Conservation (phyloP, 495 filamentous ascomycete species). For the Hypoxylon subgilvum region DNA sequence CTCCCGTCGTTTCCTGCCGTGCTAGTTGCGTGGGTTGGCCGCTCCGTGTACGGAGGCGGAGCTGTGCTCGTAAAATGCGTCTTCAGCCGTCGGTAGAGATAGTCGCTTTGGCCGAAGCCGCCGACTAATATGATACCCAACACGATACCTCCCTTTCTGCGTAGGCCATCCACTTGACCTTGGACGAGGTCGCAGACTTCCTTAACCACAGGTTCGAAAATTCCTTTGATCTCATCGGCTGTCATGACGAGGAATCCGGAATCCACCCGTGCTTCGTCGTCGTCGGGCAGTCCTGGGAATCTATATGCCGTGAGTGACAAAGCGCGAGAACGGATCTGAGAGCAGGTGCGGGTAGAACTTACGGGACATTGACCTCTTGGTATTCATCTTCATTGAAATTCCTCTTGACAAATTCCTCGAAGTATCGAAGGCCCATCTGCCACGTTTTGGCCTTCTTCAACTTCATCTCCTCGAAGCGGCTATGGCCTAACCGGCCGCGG, state of each 20-base stretch:
- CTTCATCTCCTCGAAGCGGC: conserved; percentile 66
- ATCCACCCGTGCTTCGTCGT: conserved; percentile 64
- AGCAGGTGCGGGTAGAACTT: conserved; percentile 18
- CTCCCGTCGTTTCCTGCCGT: conserved; percentile 45
- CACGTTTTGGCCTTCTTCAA: conserved; percentile 65
- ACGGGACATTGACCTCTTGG: conserved; percentile 71
- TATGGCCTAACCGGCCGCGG: conserved; percentile 60
- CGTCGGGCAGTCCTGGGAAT: conserved; percentile 74
- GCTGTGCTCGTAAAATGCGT: conserved; percentile 67
- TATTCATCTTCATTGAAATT: conserved; percentile 79
- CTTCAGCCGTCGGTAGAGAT: conserved; percentile 69
- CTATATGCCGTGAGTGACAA: conserved; percentile 23
- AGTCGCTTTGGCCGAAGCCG: conserved; percentile 72
- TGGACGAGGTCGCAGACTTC: conserved; percentile 67
- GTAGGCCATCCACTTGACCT: conserved; percentile 65
- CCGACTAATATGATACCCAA: conserved; percentile 73
- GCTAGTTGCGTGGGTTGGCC: conserved; percentile 62
- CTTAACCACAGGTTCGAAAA: conserved; percentile 70
- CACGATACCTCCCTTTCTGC: conserved; percentile 66
- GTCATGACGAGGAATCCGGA: conserved; percentile 71
- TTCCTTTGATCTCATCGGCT: conserved; percentile 63
- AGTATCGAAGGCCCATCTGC: conserved; percentile 75
- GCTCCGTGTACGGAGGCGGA: conserved; percentile 69
- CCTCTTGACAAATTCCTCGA: conserved; percentile 71
- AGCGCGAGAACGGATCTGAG: not conserved